These are phyloP conservation scores for Rhizopus delemar DNA, from an alignment of 371 early-diverging fungal genomes.

Conservation along the genomic window DNA sequence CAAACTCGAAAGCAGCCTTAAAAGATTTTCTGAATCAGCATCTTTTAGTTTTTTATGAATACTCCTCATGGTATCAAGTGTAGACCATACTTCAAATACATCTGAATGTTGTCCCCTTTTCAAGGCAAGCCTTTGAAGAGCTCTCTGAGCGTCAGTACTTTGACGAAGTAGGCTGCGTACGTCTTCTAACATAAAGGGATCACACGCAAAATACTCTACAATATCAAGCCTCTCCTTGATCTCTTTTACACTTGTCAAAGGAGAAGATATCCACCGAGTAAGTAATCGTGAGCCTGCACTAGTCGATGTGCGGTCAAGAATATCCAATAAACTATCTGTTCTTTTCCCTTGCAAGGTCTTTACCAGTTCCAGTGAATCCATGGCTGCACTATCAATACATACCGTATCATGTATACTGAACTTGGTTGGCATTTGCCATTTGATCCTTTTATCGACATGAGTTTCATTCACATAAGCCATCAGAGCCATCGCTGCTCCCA, in stretches of 20 bases:
- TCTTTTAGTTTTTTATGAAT: constrained; percentile 35
- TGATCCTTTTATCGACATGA: constrained; percentile 47
- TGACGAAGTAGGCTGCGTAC: constrained; percentile 51
- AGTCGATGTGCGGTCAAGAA: constrained; percentile 77
- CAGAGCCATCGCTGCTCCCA: constrained; percentile 55
- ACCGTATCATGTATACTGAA: constrained; percentile 49
- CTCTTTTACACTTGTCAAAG: constrained; percentile 55
- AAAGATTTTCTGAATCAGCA: neutral
- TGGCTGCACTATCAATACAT: constrained; percentile 63
- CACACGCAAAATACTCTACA: constrained; percentile 65
- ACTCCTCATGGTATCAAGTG: constrained; percentile 48
- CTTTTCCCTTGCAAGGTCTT: constrained; percentile 46
- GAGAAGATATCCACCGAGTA: constrained; percentile 67
- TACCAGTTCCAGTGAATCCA: constrained; percentile 61
- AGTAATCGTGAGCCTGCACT: constrained; percentile 79
- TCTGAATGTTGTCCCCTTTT: constrained; percentile 67
- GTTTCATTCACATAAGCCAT: constrained; percentile 60
- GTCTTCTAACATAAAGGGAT: constrained; percentile 52
- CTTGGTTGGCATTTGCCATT: constrained; percentile 51
- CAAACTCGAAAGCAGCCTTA: neutral
- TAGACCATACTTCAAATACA: constrained; percentile 60
- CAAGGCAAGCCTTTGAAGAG: constrained; percentile 69
- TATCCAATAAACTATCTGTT: constrained; percentile 65
- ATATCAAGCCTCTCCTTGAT: constrained; percentile 69
- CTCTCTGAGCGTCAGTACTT: constrained; percentile 72